phyloP scores from a whole-genome alignment of 306 rosid species.

The Senna siamea region DNA sequence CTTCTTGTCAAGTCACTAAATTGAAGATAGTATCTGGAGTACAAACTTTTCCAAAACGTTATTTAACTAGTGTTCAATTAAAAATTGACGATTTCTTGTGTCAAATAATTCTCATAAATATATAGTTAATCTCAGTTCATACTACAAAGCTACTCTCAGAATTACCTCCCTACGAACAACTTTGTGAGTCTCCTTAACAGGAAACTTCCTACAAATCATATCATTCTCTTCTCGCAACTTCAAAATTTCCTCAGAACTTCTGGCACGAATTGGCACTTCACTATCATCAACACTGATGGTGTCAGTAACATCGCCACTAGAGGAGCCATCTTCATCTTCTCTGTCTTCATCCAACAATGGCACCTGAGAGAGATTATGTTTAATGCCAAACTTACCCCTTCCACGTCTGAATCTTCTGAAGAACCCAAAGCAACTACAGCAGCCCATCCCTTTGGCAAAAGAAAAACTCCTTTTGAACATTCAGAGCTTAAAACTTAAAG shows the following conservation, averaged over 20 bases:
- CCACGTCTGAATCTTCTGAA: constrained; percentile 48
- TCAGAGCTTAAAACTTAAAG: constrained; percentile 44
- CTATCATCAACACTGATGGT: constrained; percentile 60
- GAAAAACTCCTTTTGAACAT: constrained; percentile 65
- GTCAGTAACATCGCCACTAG: constrained; percentile 53
- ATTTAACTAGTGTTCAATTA: constrained; percentile 4
- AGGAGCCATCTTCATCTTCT: constrained; percentile 67
- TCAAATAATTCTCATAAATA: not conserved
- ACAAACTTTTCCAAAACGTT: constrained; percentile 9
- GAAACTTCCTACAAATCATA: constrained; percentile 84
- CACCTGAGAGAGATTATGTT: constrained; percentile 57
- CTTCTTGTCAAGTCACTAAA: constrained; percentile 21
- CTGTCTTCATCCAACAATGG: constrained; percentile 65
- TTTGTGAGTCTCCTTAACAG: constrained; percentile 84
- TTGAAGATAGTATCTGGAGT: not conserved
- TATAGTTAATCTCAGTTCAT: constrained; percentile 8
- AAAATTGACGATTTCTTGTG: not conserved
- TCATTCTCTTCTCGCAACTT: constrained; percentile 63
- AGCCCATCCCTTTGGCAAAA: constrained; percentile 64
- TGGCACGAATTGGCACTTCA: constrained; percentile 52
- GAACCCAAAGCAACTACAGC: constrained; percentile 91
- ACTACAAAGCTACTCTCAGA: constrained; percentile 7
- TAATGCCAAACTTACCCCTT: constrained; percentile 43
- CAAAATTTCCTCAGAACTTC: constrained; percentile 85
- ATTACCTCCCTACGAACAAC: constrained; percentile 81